Percentiles rank a stretch among this genome's conserved stretches.
Evolutionary conservation across 805 yeast species (phyloP).

Genomic region (Naumovozyma castellii): DNA sequence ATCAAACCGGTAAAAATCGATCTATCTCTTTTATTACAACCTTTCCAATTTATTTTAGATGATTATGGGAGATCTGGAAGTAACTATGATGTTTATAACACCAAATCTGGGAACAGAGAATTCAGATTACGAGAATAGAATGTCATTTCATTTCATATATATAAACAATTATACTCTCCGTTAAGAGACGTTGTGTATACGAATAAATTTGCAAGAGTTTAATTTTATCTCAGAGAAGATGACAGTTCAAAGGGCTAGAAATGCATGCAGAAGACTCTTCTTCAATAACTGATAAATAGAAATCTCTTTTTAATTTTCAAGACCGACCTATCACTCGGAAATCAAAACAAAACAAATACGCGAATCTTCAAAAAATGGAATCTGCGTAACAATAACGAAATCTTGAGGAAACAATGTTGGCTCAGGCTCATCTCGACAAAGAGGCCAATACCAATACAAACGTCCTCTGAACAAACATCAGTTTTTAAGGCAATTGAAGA

Average conservation of each 20-base stretch:
- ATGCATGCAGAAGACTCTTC: too few relatives aligned
- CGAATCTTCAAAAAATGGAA: background rate
- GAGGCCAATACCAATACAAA: too few relatives aligned
- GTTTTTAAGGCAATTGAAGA: background rate
- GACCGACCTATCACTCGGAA: background rate
- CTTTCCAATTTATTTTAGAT: conserved; percentile 5
- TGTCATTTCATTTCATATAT: background rate
- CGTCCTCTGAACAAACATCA: too few relatives aligned
- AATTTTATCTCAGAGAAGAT: too few relatives aligned
- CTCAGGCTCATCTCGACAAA: too few relatives aligned
- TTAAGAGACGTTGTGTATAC: too few relatives aligned
- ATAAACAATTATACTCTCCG: too few relatives aligned
- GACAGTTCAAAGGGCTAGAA: too few relatives aligned
- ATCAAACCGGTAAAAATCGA: conserved; percentile 5
- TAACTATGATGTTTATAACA: conserved; percentile 10
- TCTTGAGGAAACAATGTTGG: too few relatives aligned
- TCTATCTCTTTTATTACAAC: background rate
- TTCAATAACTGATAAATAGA: too few relatives aligned
- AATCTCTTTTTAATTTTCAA: too few relatives aligned
- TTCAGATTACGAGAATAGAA: conserved; percentile 9
- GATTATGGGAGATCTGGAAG: conserved; percentile 11
- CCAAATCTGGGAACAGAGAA: conserved; percentile 18
- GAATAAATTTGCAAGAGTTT: too few relatives aligned
- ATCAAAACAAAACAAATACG: background rate
- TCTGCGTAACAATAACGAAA: background rate